These are phyloP conservation scores for Ceratobasidium papillatum DNA, from an alignment of 1,284 basidiomycete genomes.

Conservation along the genomic window DNA sequence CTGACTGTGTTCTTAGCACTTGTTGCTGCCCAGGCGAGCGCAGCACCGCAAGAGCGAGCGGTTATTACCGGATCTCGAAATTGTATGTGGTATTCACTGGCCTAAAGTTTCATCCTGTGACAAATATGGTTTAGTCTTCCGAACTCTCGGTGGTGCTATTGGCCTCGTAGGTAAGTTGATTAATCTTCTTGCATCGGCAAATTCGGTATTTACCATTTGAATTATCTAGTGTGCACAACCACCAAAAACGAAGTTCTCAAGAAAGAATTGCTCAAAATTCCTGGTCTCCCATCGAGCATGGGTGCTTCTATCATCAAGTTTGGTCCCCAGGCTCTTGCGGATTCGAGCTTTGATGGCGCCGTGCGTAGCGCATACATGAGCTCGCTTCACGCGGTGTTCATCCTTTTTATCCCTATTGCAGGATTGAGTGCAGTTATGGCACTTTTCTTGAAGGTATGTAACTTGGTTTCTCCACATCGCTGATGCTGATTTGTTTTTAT, in stretches of 20 bases:
- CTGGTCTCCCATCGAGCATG: constrained; percentile 8
- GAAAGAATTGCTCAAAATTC: constrained; percentile 14
- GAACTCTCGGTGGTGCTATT: constrained; percentile 33
- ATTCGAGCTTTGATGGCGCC: neutral
- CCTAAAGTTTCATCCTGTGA: neutral
- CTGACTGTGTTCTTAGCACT: constrained; percentile 3
- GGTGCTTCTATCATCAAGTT: constrained; percentile 29
- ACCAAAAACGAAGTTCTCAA: constrained; percentile 32
- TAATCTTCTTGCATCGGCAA: neutral
- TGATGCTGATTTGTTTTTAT: too few relatives aligned
- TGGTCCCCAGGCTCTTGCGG: neutral
- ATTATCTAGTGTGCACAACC: constrained; percentile 12
- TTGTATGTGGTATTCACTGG: neutral
- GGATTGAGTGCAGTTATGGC: constrained; percentile 27
- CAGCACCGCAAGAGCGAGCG: constrained; percentile 13
- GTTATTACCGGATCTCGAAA: constrained; percentile 38
- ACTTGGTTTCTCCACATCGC: too few relatives aligned
- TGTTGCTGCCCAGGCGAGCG: constrained; percentile 35
- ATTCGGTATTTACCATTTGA: neutral
- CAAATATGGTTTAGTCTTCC: constrained; percentile 19
- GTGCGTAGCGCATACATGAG: constrained; percentile 27
- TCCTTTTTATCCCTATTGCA: constrained; percentile 33
- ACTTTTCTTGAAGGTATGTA: constrained; percentile 26
- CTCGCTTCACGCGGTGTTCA: constrained; percentile 20
- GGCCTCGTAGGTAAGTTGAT: constrained; percentile 25